Evolutionary conservation across 495 filamentous ascomycete species (phyloP), one percentile per base, ranked within the genome.

Genomic region (Hyaloscypha hepaticicola): DNA sequence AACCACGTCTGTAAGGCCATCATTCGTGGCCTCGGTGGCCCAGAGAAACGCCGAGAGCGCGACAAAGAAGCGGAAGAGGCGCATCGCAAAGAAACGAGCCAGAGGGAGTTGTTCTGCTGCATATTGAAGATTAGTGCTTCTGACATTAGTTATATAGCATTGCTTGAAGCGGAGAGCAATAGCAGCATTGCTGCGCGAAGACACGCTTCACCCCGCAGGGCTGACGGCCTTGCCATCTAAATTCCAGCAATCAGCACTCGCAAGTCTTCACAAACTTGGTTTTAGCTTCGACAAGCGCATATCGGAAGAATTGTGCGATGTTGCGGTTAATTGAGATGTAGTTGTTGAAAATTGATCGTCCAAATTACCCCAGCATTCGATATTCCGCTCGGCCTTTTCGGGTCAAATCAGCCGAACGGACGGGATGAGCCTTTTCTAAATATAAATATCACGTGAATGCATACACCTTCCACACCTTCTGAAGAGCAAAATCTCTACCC

Each of bases 1-100:
- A 19, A 72, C 70, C 11, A 67, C 24, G 48, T 60, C 58, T 24
- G 58, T 61, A 28, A 72, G 61, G 27, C 64, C 64, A 60, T 72
- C 62, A 26, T 64, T 58, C 7, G 67, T 63, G 3, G 70, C 64
- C 58, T 41, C 41, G 25, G 41, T 5, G 8, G 51, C 22, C 66
- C 66, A 72, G 24, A 67, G 53, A 14, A 69, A 57, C 60, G 64
- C 61, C 12, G 29, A 66, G 27, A 72, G 45, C 56, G 61, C 57
- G 25, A 49, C 48, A 26, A 72, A 60, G 26, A 69, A 12, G 21
- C 26, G 14, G 3, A 53, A 49, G 55, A 72, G 38, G 22, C 52
- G 63, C 70, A 72, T 72, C n/a, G n/a, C 61, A 21, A 56, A 12
- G 11, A 19, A 53, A 5, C 5, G 0, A 9, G 50, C 26, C 22